Evolutionary conservation across 139 green algal genomes (phyloP), one percentile per base, ranked within the genome.

Genomic region (Astrephomene gubernaculifera): DNA sequence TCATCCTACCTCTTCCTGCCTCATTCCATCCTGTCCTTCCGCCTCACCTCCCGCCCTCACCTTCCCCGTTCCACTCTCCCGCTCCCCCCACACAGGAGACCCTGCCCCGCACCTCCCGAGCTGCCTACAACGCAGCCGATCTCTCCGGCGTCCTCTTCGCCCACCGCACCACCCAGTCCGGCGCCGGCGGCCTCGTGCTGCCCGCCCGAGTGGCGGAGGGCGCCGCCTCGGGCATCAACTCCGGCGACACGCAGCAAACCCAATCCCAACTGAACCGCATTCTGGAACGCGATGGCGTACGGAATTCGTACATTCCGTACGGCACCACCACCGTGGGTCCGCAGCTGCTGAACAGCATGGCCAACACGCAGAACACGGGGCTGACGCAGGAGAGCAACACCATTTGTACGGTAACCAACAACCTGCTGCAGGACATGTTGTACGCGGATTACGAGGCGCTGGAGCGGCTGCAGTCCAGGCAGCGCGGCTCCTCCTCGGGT

Each of bases 361-460:
- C 43, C 2, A 49, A 67, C 33, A n/a, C n/a, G n/a, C n/a, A n/a
- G n/a, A 64, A 75, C 44, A 74, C 53, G 35, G 4, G 9, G 19
- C 21, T 14, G 1, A 60, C 35, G 24, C 39, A 69, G 27, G 5
- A 25, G 10, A 72, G 49, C 54, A 54, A n/a, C 36, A 7, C 54
- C 25, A 24, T 83, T 0, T 60, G 63, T 60, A 83, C 60, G 39
- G 41, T 19, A 2, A 49, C 76, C 1, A 41, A 52, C 27, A 86
- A 86, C 49, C 65, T 86, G n/a, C n/a, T n/a, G 10, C 65, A 78
- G 25, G 79, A 86, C 5, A 78, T 78, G 65, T 36, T 86, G 33
- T 61, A 60, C 45, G 79, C 22, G 1, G 79, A 78, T 35, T 86
- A 86, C 49, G 65, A 76, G 2, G 33, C 35, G 27, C 22, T 86